Evolutionary conservation across 2,329 filamentous ascomycete genomes (phyloP), one percentile per base, ranked within the genome.

Genomic region (Diaporthe capsici): DNA sequence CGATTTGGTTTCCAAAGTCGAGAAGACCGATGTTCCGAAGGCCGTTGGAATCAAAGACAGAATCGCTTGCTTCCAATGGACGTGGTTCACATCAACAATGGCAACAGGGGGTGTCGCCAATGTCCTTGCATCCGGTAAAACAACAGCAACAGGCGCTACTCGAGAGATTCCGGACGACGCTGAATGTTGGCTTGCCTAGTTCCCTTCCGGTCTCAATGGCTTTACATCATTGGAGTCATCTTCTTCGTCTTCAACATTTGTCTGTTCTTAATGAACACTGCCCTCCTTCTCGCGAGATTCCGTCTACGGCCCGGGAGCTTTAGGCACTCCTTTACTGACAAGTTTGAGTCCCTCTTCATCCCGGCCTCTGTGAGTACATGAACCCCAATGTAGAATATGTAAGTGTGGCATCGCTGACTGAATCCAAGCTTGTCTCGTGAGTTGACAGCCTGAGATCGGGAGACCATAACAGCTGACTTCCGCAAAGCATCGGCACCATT

Each of bases 311-410:
- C 93, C 0, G 90, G 92, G 25, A 94, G 92, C 12, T 94, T 96
- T 81, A 88, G 88, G 75, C 87, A 90, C 20, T 95, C 93, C 0
- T 93, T 97, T 76, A 86, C 91, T 9, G 94, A 96, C 84, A 94
- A 94, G 17, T 92, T 93, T 0, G 95, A 97, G 81, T 93, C 91
- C 13, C 87, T 96, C 0, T 97, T 96, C 81, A 91, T 95, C 22
- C 94, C 94, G 0, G 90, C 94, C 1, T 91, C 88, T 83, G 89
- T 91, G 81, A 82, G 86, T 84, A 12, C 15, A 55, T 51, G n/a
- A n/a, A 1, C n/a, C 37, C 17, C n/a, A 42, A 7, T n/a, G 22
- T 44, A 13, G 1, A 42, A 31, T 49, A 28, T 12, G 3, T 49
- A 9, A 53, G 20, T 9, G 37, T 20, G 22, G 7, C 13, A 17